Evolutionary conservation across 1,284 basidiomycete species (phyloP).

Genomic region (Papiliotrema laurentii): DNA sequence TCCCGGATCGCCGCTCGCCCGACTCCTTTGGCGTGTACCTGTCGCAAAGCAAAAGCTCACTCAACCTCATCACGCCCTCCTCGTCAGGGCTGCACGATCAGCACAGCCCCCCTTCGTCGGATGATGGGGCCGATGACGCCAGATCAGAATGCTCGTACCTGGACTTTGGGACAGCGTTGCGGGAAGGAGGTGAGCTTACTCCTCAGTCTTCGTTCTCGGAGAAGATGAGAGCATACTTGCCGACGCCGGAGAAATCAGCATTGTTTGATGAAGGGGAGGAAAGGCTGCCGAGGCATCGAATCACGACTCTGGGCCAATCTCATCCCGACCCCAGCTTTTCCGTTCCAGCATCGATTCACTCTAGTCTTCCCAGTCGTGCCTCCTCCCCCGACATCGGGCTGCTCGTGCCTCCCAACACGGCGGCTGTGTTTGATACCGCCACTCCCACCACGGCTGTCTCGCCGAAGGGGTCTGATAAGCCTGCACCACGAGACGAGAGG

Average conservation of each 20-base stretch:
- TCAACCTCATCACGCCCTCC: constrained; percentile 18
- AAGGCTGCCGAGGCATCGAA: background rate
- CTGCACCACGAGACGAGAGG: background rate
- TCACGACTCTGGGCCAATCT: background rate
- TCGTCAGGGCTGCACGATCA: background rate
- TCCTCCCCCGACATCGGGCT: background rate
- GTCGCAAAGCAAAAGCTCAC: constrained; percentile 10
- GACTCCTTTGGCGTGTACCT: constrained; percentile 25
- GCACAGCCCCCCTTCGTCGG: too few species aligned
- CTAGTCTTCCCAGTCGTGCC: background rate
- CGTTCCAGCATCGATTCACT: background rate
- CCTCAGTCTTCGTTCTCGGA: too few species aligned
- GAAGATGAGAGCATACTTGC: too few species aligned
- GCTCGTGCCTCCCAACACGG: background rate
- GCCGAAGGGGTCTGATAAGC: background rate
- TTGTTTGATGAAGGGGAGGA: background rate
- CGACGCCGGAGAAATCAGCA: too few species aligned
- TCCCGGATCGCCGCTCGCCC: constrained; percentile 15
- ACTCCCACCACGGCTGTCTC: background rate
- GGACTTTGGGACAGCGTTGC: too few species aligned
- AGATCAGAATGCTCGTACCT: too few species aligned
- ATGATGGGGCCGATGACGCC: too few species aligned
- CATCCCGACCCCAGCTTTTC: background rate
- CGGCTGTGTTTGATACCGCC: background rate
- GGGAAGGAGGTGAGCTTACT: too few species aligned